Base-by-base conservation (phyloP, 2,329 filamentous ascomycete species). In the Ceratocystis diversiconidia region DNA sequence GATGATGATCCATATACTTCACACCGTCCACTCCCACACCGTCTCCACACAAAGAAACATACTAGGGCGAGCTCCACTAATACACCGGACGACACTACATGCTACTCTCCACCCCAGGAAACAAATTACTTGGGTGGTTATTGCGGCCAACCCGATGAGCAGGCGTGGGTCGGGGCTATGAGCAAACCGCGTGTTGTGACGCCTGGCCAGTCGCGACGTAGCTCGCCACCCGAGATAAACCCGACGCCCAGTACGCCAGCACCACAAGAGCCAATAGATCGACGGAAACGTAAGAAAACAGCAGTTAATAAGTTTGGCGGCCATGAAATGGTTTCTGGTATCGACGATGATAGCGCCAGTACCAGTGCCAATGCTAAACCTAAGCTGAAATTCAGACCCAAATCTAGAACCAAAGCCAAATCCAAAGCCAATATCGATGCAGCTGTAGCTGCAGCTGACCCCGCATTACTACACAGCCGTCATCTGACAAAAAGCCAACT, bases 401-500 rank as follows among this genome's bases (percentile, higher is more conserved):
- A n/a, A 12, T n/a, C 46, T 12, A 41, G 1, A 41, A 41, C 36
- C 2, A 41, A 41, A 41, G 10, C 10, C 2, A 41, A 41, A 4
- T 41, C 36, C n/a, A 25, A 19, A 15, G 17, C 30, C 44, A 55
- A 61, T 4, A 25, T 41, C 5, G 52, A 62, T 3, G 52, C 50
- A 65, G 71, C 30, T 70, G 72, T 41, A 66, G 71, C 25, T 70
- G 74, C 41, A 70, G 68, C 5, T 15, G 43, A 32, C 5, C 12
- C 64, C 1, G 57, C 64, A 15, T 32, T 25, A 10, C 70, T 81
- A 52, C 80, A 83, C 71, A 85, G 81, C 67, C 83, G 92, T n/a
- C 82, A 96, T 62, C 80, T 97, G 70, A 96, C 92, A 1, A 97
- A 97, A 78, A 91, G 89, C 74, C 90, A 99, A 75, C 80, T 99